Conservation (phyloP, 2,329 filamentous ascomycete genomes). For the Ophiocordyceps camponoti-leonardi region DNA sequence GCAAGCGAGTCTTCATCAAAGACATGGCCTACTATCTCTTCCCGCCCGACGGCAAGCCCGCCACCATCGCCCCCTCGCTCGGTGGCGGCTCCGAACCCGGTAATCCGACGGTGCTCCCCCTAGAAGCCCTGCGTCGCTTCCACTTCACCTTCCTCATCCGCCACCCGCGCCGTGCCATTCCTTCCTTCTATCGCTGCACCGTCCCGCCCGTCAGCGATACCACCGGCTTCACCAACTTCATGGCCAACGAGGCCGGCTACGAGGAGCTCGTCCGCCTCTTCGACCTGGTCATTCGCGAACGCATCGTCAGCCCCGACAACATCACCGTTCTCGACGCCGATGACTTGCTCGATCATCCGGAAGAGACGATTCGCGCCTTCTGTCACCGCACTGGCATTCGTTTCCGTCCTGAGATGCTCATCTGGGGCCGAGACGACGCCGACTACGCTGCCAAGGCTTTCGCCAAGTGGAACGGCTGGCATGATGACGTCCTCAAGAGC, state of each 20-base stretch:
- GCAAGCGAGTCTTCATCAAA: constrained; percentile 92
- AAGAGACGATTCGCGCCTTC: constrained; percentile 57
- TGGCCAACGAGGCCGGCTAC: constrained; percentile 80
- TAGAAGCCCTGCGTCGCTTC: constrained; percentile 57
- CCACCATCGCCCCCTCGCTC: constrained; percentile 59
- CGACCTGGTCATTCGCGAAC: constrained; percentile 57
- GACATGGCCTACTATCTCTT: constrained; percentile 91
- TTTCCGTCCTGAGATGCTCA: constrained; percentile 62
- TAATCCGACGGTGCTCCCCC: constrained; percentile 77
- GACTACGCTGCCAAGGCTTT: constrained; percentile 61
- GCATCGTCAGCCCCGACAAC: constrained; percentile 52
- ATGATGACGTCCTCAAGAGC: constrained; percentile 83
- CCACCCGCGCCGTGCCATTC: constrained; percentile 79
- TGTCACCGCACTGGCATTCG: constrained; percentile 68
- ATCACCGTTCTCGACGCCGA: constrained; percentile 89
- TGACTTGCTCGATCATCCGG: constrained; percentile 75
- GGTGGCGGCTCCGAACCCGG: constrained; percentile 44
- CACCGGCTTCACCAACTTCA: constrained; percentile 77
- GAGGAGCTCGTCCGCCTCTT: constrained; percentile 73
- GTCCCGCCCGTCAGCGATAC: constrained; percentile 67
- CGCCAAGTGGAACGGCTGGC: constrained; percentile 95
- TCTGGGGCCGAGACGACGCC: constrained; percentile 64
- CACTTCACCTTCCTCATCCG: constrained; percentile 96
- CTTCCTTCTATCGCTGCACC: constrained; percentile 88
- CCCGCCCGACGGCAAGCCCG: constrained; percentile 52